phyloP scores from a whole-genome alignment of 2,329 filamentous ascomycete species.

The Xylariaceae sp. region DNA sequence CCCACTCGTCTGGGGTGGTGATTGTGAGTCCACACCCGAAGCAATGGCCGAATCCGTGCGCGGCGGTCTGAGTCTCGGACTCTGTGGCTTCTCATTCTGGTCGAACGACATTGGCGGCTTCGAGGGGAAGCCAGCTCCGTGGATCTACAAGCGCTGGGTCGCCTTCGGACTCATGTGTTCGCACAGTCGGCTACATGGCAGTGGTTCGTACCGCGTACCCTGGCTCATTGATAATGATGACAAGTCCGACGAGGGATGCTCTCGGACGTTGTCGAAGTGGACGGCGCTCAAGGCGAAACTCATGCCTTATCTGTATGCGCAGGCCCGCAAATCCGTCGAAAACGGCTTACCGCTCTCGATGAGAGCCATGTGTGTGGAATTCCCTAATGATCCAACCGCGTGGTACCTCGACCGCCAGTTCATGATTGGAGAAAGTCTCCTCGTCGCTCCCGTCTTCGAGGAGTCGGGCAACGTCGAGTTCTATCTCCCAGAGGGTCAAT shows the following conservation, averaged over 20 bases:
- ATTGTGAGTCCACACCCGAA: constrained; percentile 68
- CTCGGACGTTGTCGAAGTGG: constrained; percentile 43
- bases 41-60: constrained; percentile 67
- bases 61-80: constrained; percentile 57
- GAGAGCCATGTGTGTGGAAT: constrained; percentile 63
- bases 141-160: constrained; percentile 73
- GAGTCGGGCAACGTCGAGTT: constrained; percentile 61
- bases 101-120: constrained; percentile 68
- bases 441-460: constrained; percentile 64
- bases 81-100: constrained; percentile 64
- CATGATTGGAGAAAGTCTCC: constrained; percentile 61
- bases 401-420: constrained; percentile 67
- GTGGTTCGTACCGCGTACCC: constrained; percentile 66
- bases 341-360: constrained; percentile 58
- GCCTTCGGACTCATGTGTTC: constrained; percentile 68
- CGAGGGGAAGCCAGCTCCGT: constrained; percentile 60
- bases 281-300: constrained; percentile 46
- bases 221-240: constrained; percentile 67
- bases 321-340: constrained; percentile 38
- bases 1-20: constrained; percentile 67
- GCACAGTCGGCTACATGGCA: constrained; percentile 66
- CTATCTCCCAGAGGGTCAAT: constrained; percentile 50
- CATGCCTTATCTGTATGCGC: constrained; percentile 48
- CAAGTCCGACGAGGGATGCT: constrained; percentile 49
- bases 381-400: constrained; percentile 62